Percentiles rank a stretch among this genome's conserved stretches.
These are phyloP conservation scores for Chytriomyces hyalinus DNA, from an alignment of 192 early-diverging fungal genomes.

Conservation along the genomic window DNA sequence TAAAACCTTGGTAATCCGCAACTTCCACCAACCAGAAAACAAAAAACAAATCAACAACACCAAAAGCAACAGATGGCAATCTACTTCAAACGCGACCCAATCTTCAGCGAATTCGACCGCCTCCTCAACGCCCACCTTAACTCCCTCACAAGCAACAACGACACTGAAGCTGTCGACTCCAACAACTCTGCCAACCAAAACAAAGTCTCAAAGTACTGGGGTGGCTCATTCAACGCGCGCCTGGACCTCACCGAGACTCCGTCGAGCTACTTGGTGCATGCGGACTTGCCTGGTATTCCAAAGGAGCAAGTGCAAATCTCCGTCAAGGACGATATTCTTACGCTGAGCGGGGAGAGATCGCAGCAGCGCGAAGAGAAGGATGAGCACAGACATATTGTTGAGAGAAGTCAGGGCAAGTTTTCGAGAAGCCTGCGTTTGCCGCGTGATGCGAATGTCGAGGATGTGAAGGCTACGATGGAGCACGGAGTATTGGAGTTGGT, in stretches of 20 bases:
- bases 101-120: slow-evolving; percentile 16
- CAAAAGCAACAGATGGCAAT: neutral
- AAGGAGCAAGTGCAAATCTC: slow-evolving; percentile 45
- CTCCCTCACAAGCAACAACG: slow-evolving; percentile 9
- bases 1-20: too few relatives aligned
- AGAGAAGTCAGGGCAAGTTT: slow-evolving; percentile 49
- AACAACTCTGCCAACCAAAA: neutral
- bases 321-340: slow-evolving; percentile 40
- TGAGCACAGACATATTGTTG: slow-evolving; percentile 41
- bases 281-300: slow-evolving; percentile 48
- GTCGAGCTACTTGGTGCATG: slow-evolving; percentile 39
- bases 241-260: slow-evolving; percentile 47
- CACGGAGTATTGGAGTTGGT: slow-evolving; percentile 47
- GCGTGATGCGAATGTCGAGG: slow-evolving; percentile 44
- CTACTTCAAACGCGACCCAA: slow-evolving; percentile 15
- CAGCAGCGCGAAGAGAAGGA: slow-evolving; percentile 38
- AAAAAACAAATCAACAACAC: neutral
- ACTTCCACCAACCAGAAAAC: too few relatives aligned
- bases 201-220: slow-evolving; percentile 1
- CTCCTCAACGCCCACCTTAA: slow-evolving; percentile 11
- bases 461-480: slow-evolving; percentile 39
- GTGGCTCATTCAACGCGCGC: slow-evolving; percentile 22
- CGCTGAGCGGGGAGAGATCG: slow-evolving; percentile 46
- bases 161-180: neutral
- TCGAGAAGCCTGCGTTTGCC: slow-evolving; percentile 40